These are phyloP conservation scores for Fusarium nodosum DNA, from an alignment of 2,329 filamentous ascomycete species.

Conservation along the genomic window DNA sequence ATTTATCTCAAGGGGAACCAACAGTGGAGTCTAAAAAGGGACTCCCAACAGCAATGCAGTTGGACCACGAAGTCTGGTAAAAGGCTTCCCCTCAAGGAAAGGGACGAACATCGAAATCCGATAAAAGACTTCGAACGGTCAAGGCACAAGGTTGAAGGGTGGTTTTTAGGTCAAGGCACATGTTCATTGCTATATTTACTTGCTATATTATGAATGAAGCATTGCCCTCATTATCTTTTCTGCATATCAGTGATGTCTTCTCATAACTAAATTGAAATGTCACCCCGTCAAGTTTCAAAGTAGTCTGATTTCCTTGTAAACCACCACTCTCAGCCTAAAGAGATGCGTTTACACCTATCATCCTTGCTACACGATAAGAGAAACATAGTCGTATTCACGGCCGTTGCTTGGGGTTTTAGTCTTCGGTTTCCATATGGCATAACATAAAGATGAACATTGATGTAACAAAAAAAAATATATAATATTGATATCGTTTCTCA, in stretches of 20 bases:
- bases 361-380: neutral
- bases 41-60: neutral
- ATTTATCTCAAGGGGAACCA: neutral
- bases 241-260: neutral
- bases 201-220: conserved; percentile 3
- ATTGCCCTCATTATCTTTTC: neutral
- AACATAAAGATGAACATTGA: neutral
- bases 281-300: fast-evolving
- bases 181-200: conserved; percentile 4
- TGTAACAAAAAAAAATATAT: conserved; percentile 42
- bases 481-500: conserved; percentile 47
- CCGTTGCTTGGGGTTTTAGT: neutral
- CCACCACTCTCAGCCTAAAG: neutral
- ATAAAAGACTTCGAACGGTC: neutral
- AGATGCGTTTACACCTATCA: neutral
- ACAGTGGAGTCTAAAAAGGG: neutral
- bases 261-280: neutral
- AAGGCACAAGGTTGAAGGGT: neutral
- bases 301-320: neutral
- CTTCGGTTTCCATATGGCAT: neutral
- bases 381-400: neutral
- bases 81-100: neutral
- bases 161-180: neutral
- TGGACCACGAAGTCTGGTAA: neutral
- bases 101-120: neutral